phyloP scores from a whole-genome alignment of 306 rosid species.

The Quercus engelmannii region DNA sequence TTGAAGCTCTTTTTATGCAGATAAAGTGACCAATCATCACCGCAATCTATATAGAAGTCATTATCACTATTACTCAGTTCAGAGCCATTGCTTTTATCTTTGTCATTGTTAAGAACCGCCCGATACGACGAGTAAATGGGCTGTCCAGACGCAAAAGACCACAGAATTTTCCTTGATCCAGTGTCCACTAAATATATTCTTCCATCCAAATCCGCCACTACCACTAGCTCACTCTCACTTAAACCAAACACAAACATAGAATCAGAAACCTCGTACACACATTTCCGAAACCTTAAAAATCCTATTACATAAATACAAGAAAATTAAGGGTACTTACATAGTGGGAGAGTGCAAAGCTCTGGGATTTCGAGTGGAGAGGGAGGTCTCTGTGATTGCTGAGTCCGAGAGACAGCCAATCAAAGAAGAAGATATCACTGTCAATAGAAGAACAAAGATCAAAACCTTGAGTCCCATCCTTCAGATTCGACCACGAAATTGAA shows the following conservation, averaged over 20 bases:
- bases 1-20: conserved; percentile 44
- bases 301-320: background rate
- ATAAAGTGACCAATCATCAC: conserved; percentile 72
- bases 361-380: background rate
- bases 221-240: conserved; percentile 4
- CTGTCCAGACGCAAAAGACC: conserved; percentile 66
- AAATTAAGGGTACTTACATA: conserved; percentile 8
- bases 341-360: conserved; percentile 15
- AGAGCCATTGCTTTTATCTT: conserved; percentile 35
- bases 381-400: conserved; percentile 9
- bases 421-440: conserved; percentile 1
- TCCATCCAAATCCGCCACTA: conserved; percentile 63
- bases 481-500: background rate
- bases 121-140: conserved; percentile 57
- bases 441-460: conserved; percentile 14
- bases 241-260: background rate
- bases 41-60: conserved; percentile 51
- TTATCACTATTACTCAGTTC: conserved; percentile 3
- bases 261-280: background rate
- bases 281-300: background rate
- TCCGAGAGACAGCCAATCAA: background rate
- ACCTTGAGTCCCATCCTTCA: conserved; percentile 19
- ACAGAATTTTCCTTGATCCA: conserved; percentile 40
- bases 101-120: conserved; percentile 28
- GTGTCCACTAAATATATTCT: conserved; percentile 50